A percentile compares a stretch with the other conserved stretches of the same genome.
Conservation (phyloP, 2,329 filamentous ascomycete genomes). For the Hypocreales sp. region DNA sequence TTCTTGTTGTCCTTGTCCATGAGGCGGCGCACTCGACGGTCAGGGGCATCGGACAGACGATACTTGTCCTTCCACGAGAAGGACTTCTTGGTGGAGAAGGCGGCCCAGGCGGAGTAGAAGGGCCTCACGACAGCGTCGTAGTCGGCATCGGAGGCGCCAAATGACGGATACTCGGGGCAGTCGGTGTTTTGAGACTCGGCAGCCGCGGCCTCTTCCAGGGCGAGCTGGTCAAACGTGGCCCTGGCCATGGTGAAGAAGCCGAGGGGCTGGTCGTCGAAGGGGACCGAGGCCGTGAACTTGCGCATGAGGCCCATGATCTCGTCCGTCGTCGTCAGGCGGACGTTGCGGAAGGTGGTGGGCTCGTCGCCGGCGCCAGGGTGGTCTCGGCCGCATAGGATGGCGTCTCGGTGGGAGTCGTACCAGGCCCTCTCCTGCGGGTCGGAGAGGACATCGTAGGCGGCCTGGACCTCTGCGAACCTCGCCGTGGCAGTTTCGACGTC, state of each 20-base stretch:
- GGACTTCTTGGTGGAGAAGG: conserved; percentile 69
- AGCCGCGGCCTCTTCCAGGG: conserved; percentile 63
- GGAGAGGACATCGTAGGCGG: conserved; percentile 89
- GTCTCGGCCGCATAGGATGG: conserved; percentile 58
- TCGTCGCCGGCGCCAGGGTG: conserved; percentile 25
- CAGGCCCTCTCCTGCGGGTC: conserved; percentile 91
- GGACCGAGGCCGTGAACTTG: conserved; percentile 62
- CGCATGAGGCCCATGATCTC: conserved; percentile 68
- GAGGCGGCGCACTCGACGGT: conserved; percentile 62
- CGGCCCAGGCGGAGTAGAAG: conserved; percentile 71
- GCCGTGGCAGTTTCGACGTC: conserved; percentile 71
- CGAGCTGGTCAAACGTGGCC: conserved; percentile 65
- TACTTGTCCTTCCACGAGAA: conserved; percentile 87
- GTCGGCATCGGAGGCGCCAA: conserved; percentile 59
- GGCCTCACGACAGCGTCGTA: conserved; percentile 63
- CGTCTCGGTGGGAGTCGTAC: conserved; percentile 90
- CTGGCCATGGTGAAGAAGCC: conserved; percentile 77
- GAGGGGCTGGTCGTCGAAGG: conserved; percentile 62
- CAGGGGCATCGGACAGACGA: conserved; percentile 69
- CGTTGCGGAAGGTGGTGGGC: conserved; percentile 48
- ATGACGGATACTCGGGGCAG: conserved; percentile 58
- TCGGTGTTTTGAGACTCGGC: conserved; percentile 51
- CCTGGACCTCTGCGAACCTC: conserved; percentile 80
- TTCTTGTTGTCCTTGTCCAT: conserved; percentile 96
- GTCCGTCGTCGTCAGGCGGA: conserved; percentile 62